Evolutionary conservation across 2,329 filamentous ascomycete genomes (phyloP).

Genomic region (Gyromitra esculenta): DNA sequence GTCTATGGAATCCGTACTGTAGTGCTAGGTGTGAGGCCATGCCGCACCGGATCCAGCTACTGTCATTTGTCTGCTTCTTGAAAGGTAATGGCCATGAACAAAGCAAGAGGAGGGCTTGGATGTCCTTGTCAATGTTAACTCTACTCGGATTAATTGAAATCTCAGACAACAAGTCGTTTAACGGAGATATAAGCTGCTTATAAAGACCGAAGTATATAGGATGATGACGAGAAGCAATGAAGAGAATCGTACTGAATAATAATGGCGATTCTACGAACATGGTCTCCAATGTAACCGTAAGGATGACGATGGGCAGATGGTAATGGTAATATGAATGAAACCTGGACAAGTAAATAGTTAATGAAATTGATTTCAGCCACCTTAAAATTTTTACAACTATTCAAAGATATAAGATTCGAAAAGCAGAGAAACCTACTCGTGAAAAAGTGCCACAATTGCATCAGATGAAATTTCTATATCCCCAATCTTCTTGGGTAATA

Average conservation of each 20-base stretch:
- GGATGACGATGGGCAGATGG: constrained; percentile 40
- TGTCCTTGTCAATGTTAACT: constrained; percentile 2
- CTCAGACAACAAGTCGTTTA: constrained; percentile 13
- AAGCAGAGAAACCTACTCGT: constrained; percentile 15
- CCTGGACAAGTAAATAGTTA: constrained; percentile 12
- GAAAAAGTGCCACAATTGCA: constrained; percentile 33
- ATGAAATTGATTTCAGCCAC: not conserved
- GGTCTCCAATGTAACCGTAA: constrained; percentile 21
- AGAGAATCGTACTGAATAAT: constrained; percentile 37
- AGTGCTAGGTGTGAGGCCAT: constrained; percentile 33
- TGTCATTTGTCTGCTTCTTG: constrained; percentile 28
- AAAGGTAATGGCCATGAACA: constrained; percentile 42
- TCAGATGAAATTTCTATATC: constrained; percentile 18
- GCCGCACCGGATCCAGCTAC: constrained; percentile 39
- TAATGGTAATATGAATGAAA: constrained; percentile 40
- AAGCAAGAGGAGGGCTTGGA: constrained; percentile 37
- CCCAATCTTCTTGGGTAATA: constrained; percentile 22
- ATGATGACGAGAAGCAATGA: constrained; percentile 28
- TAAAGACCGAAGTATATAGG: constrained; percentile 8
- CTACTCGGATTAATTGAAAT: constrained; percentile 9
- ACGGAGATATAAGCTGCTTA: constrained; percentile 16
- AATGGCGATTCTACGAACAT: constrained; percentile 39
- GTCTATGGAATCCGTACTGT: constrained; percentile 38
- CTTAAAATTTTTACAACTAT: no score
- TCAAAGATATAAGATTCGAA: not conserved